These are phyloP conservation scores for Annulohypoxylon moriforme DNA, from an alignment of 495 filamentous ascomycete genomes.

Conservation along the genomic window DNA sequence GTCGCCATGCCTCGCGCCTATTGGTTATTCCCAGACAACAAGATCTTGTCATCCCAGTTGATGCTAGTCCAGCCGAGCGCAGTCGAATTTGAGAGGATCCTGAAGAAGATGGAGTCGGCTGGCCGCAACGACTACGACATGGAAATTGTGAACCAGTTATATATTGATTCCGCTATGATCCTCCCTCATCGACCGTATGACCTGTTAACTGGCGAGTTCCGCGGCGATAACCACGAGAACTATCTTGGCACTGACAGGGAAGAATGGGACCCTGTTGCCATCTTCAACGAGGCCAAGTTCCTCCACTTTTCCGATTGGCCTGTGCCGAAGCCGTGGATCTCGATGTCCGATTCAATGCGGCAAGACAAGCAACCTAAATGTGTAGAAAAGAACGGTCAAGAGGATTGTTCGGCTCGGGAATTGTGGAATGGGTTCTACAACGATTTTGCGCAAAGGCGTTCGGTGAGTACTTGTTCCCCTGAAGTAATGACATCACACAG, in stretches of 20 bases:
- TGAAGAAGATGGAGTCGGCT: constrained; percentile 58
- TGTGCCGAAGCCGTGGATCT: constrained; percentile 81
- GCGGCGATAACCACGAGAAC: constrained; percentile 63
- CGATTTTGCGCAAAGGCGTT: constrained; percentile 71
- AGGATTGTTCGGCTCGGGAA: constrained; percentile 70
- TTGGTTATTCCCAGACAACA: constrained; percentile 68
- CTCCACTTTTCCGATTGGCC: constrained; percentile 88
- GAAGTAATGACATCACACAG: not conserved
- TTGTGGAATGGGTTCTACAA: constrained; percentile 79
- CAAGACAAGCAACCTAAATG: constrained; percentile 69
- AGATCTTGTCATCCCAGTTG: constrained; percentile 69
- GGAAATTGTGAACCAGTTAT: constrained; percentile 81
- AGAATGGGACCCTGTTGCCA: constrained; percentile 74
- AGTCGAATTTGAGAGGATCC: constrained; percentile 63
- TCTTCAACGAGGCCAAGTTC: constrained; percentile 74
- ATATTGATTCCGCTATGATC: constrained; percentile 72
- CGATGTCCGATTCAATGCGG: constrained; percentile 66
- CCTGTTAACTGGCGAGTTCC: constrained; percentile 77
- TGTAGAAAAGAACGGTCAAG: constrained; percentile 50
- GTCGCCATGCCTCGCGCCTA: constrained; percentile 78
- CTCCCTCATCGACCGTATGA: constrained; percentile 81
- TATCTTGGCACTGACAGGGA: constrained; percentile 74
- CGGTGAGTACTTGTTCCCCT: constrained; percentile 55
- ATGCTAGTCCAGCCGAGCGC: constrained; percentile 73
- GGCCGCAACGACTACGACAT: constrained; percentile 69